phyloP scores from a whole-genome alignment of 495 filamentous ascomycete species.

The Baudoinia panamericana region DNA sequence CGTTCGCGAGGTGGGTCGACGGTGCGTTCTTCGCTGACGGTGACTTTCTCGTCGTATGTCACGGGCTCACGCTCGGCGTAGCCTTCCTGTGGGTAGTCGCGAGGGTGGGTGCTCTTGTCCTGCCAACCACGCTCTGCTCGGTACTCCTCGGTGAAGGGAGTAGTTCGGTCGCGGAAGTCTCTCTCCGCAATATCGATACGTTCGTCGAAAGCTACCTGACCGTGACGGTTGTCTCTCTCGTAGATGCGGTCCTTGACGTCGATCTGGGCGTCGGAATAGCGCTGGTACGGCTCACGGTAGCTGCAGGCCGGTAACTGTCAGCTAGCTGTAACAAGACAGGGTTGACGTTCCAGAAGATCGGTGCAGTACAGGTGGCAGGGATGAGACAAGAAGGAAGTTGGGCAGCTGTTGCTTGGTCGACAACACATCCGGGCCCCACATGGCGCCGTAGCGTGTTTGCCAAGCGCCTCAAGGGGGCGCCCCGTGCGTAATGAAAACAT shows the following conservation, averaged over 20 bases:
- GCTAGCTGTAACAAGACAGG: slow-evolving; percentile 7
- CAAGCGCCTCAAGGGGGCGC: slow-evolving; percentile 11
- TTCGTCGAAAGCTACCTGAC: slow-evolving; percentile 35
- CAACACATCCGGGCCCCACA: slow-evolving; percentile 15
- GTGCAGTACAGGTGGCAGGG: slow-evolving; percentile 7
- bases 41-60: slow-evolving; percentile 21
- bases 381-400: slow-evolving; percentile 22
- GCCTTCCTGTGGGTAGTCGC: slow-evolving; percentile 12
- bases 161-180: slow-evolving; percentile 67
- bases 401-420: slow-evolving; percentile 16
- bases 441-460: slow-evolving; percentile 15
- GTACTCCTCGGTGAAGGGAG: slow-evolving; percentile 47
- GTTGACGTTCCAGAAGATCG: slow-evolving; percentile 6
- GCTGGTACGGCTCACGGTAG: slow-evolving; percentile 41
- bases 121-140: slow-evolving; percentile 34
- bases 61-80: slow-evolving; percentile 17
- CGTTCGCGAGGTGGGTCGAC: slow-evolving; percentile 42
- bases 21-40: slow-evolving; percentile 32
- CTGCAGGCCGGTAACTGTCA: slow-evolving; percentile 27
- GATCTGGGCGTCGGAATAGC: slow-evolving; percentile 46
- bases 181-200: slow-evolving; percentile 74
- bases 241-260: slow-evolving; percentile 47
- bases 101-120: slow-evolving; percentile 22
- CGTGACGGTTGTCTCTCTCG: slow-evolving; percentile 36
- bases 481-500: slow-evolving; percentile 8